Evolutionary conservation across 768 basidiomycete genomes (phyloP), one percentile per base, ranked within the genome.

Genomic region (Naganishia friedmannii): DNA sequence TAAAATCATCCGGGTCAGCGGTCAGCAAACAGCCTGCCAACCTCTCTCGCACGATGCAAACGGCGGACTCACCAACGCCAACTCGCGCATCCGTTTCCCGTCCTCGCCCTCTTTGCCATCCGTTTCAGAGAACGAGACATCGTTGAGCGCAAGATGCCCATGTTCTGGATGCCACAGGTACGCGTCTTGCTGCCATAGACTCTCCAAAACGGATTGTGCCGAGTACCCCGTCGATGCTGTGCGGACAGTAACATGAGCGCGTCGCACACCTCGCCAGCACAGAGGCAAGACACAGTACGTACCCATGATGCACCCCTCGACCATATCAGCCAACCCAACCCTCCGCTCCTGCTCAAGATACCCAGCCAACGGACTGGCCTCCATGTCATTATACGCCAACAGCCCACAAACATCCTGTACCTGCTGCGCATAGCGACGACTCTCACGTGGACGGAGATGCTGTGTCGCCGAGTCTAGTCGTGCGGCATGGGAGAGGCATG

Each of bases 221-320:
- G 60, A 26, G 15, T 63, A 45, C 42, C 60, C 60, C 3, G 42
- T n/a, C 9, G 60, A 42, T 5, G 60, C 60, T 63, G 42, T 21
- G 32, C 55, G 3, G 34, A 3, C 5, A 28, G 39, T 17, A 8
- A 42, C 19, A 39, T 58, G 19, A 58, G 34, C 23, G 10, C 31
- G 23, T 7, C 28, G 56, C 28, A 12, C 34, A 60, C 34, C 34
- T 37, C 12, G 34, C 34, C 34, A 37, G 34, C 6, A 37, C 34
- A 57, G 39, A 26, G n/a, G 34, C 5, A n/a, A 26, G 15, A 45
- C 37, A 37, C 58, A n/a, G 12, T 0, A 58, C 69, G 37, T 74
- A 93, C 93, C 83, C 15, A 96, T 81, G 56, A 96, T 90, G 19
- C 93, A 93, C 53, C 86, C 85, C 73, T 94, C 90, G 51, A 98